Base-by-base conservation (phyloP, 2,329 filamentous ascomycete genomes). In the Cytospora leucostoma region DNA sequence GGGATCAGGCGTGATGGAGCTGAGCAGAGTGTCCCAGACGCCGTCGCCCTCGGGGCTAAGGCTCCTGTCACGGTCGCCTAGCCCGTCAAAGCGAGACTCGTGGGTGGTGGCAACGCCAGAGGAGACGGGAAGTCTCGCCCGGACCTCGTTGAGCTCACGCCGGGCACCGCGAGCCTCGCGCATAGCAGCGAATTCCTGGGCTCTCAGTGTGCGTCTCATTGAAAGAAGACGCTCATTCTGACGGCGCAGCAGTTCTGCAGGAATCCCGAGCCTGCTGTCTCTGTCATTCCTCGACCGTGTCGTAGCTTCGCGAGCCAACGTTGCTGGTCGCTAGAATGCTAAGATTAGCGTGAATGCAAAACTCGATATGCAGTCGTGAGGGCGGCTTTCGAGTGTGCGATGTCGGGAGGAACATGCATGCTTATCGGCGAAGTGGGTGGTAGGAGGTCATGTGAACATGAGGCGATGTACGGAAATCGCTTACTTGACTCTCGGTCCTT, bases 11-110 rank as follows among this genome's bases (percentile, higher is more conserved):
- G 90, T 88, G 65, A 97, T 84, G 0, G 91, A 96, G 7, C 84
- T 88, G 63, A 93, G 80, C 59, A 97, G 86, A 3, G 88, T 92
- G 65, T 94, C 89, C 93, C 93, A 97, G 1, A 81, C 80, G 56
- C 83, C 81, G 66, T 86, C 83, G 47, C 79, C 81, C 60, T 89
- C 88, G 0, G 89, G 88, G 71, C 89, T 93, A n/a, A 92, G 78
- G 74, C 92, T 96, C 69, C 92, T 87, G 67, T 92, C 86, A 64
- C 93, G 89, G 75, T 97, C 92, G 44, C 92, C 93, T 17, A 97
- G 83, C 4, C 92, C 92, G 74, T 96, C 59, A 13, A 66, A 54
- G 13, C 56, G 33, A 33, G 63, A 37, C 38, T 55, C 34, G 6
- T 55, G 54, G 12, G 59, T 62, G 59, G 59, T 38, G 17, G 59